A percentile compares a stretch with the other conserved stretches of the same genome.
These are phyloP conservation scores for Escovopsis sp. DNA, from an alignment of 2,329 filamentous ascomycete genomes.

Conservation along the genomic window DNA sequence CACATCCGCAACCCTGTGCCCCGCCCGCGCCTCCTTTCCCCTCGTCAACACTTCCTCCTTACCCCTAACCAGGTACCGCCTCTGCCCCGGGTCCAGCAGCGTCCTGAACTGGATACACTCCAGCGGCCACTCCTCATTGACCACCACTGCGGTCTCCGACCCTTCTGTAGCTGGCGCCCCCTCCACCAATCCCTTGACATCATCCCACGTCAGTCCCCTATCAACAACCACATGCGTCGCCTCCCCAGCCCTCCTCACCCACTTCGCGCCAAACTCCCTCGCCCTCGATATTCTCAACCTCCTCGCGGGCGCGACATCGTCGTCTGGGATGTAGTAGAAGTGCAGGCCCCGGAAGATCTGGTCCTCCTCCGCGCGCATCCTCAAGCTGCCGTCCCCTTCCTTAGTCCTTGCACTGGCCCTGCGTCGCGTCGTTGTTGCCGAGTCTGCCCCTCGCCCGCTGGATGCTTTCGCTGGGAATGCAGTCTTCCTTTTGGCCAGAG, in stretches of 20 bases:
- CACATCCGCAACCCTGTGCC: no score
- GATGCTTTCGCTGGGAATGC: no score
- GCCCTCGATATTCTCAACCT: conserved; percentile 60
- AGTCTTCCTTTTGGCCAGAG: no score
- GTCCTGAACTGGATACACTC: conserved; percentile 48
- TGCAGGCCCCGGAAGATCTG: conserved; percentile 45
- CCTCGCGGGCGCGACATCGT: conserved; percentile 53
- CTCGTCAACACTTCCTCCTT: conserved; percentile 11
- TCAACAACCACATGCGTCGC: conserved; percentile 76
- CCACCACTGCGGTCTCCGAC: conserved; percentile 23
- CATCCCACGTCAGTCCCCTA: conserved; percentile 44
- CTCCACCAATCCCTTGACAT: conserved; percentile 17
- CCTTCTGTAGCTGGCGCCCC: no score
- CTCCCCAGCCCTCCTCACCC: conserved; percentile 41
- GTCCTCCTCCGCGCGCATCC: conserved; percentile 32
- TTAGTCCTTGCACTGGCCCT: conserved; percentile 16
- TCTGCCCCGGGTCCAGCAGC: conserved; percentile 42
- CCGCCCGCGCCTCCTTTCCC: not conserved
- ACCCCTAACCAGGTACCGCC: conserved; percentile 43
- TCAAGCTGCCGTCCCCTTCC: conserved; percentile 30
- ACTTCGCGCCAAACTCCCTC: conserved; percentile 57
- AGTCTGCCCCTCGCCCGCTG: no score
- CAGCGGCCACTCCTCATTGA: conserved; percentile 52
- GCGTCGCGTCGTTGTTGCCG: conserved; percentile 13
- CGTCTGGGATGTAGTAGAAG: conserved; percentile 70